Percentiles rank a stretch among this genome's conserved stretches.
phyloP scores from a whole-genome alignment of 2,329 filamentous ascomycete species.

The Pseudocercospora crystallina region DNA sequence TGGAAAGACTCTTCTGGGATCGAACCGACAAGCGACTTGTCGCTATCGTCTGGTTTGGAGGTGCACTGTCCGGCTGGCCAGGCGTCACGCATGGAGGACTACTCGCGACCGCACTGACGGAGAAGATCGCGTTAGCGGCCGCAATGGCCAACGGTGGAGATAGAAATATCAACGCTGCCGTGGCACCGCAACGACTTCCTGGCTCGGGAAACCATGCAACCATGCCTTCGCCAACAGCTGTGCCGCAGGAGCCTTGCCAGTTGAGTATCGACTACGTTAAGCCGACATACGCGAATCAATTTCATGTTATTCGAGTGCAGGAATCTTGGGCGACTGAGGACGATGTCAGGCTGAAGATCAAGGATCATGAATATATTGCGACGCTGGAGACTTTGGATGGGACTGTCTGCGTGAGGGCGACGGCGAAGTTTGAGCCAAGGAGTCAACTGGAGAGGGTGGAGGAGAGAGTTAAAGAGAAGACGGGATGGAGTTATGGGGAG shows the following conservation, averaged over 20 bases:
- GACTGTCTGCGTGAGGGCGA: slow-evolving; percentile 58
- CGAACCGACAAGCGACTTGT: slow-evolving; percentile 57
- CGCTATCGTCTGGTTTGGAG: slow-evolving; percentile 67
- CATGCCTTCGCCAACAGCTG: slow-evolving; percentile 18
- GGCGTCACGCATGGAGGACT: slow-evolving; percentile 69
- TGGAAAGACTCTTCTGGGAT: slow-evolving; percentile 66
- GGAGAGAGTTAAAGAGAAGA: slow-evolving; percentile 23
- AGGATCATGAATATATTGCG: slow-evolving; percentile 50
- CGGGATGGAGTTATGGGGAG: slow-evolving; percentile 26
- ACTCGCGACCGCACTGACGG: slow-evolving; percentile 67
- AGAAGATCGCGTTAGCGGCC: slow-evolving; percentile 66
- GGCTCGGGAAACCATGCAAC: slow-evolving; percentile 34
- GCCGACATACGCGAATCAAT: slow-evolving; percentile 59
- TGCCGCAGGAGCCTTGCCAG: slow-evolving; percentile 36
- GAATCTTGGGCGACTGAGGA: slow-evolving; percentile 32
- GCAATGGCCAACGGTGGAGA: slow-evolving; percentile 47
- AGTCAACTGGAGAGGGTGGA: slow-evolving; percentile 21
- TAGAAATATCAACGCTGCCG: slow-evolving; percentile 23
- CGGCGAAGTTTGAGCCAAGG: slow-evolving; percentile 29
- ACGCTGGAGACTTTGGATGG: slow-evolving; percentile 56
- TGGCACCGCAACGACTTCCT: slow-evolving; percentile 32
- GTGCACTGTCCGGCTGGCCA: slow-evolving; percentile 68
- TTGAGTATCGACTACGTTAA: slow-evolving; percentile 60
- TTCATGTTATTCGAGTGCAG: slow-evolving; percentile 61
- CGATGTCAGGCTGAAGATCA: slow-evolving; percentile 25